These are phyloP conservation scores for Aspergillus viridinutans DNA, from an alignment of 2,329 filamentous ascomycete species.

Conservation along the genomic window DNA sequence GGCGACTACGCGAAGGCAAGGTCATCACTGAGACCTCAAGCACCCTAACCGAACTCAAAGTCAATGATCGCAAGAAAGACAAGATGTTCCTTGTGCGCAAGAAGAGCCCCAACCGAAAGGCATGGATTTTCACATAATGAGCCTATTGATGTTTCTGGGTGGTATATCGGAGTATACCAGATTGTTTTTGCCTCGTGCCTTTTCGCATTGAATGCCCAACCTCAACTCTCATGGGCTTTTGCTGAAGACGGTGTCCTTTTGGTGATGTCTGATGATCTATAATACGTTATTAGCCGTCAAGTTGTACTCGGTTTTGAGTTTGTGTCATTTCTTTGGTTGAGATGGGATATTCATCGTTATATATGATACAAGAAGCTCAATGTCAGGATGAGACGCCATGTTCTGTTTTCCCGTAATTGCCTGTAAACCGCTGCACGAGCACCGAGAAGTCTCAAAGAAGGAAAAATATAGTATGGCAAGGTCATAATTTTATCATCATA, in stretches of 20 bases:
- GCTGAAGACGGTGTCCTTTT: not conserved
- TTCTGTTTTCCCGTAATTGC: not conserved
- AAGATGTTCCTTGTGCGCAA: constrained; percentile 45
- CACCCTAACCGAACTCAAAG: constrained; percentile 37
- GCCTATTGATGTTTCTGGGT: not conserved
- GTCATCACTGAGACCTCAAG: constrained; percentile 32
- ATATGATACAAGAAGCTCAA: constrained; percentile 15
- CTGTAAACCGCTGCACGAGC: not conserved
- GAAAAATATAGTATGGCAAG: not conserved
- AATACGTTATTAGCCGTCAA: not conserved
- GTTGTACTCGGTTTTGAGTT: not conserved
- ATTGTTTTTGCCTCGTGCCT: not conserved
- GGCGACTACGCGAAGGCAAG: constrained; percentile 55
- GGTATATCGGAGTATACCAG: constrained; percentile 2
- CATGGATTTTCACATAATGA: constrained; percentile 34
- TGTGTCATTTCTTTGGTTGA: constrained; percentile 9
- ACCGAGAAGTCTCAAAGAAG: not conserved
- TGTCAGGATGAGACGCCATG: not conserved
- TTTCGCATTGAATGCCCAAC: not conserved
- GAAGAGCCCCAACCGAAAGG: constrained; percentile 35
- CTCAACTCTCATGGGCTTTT: not conserved
- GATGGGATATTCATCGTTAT: constrained; percentile 17
- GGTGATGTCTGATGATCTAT: constrained; percentile 2
- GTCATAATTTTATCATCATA: not conserved
- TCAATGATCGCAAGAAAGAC: constrained; percentile 42